Conservation (phyloP, 345 rosid species). For the Rhodomyrtus tomentosa region DNA sequence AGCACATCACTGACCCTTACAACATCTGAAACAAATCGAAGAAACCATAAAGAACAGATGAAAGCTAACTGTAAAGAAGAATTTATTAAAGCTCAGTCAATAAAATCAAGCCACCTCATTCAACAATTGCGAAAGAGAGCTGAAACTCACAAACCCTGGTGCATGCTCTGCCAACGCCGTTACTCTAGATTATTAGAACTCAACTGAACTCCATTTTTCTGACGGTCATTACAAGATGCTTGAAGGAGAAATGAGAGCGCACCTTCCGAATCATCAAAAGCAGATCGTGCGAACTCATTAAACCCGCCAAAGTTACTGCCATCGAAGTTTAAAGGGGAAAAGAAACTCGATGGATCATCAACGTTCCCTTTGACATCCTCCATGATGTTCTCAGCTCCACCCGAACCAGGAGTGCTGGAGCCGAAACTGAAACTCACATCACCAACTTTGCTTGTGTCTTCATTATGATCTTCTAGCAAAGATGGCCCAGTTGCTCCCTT, state of each 20-base stretch:
- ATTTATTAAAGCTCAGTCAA: slow-evolving; percentile 1
- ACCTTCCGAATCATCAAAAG: slow-evolving; percentile 74
- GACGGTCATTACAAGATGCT: slow-evolving; percentile 52
- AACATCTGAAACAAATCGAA: not conserved
- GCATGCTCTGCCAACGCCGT: not conserved
- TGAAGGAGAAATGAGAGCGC: slow-evolving; percentile 62
- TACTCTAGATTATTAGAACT: slow-evolving; percentile 19
- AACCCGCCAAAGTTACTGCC: slow-evolving; percentile 71
- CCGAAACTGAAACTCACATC: slow-evolving; percentile 24
- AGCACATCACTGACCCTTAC: not conserved
- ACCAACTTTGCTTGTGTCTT: slow-evolving; percentile 22
- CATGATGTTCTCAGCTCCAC: slow-evolving; percentile 18
- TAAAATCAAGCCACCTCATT: not conserved
- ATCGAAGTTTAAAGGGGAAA: slow-evolving; percentile 70
- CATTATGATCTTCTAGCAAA: slow-evolving; percentile 25
- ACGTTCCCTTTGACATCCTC: slow-evolving; percentile 47
- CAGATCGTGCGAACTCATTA: slow-evolving; percentile 64
- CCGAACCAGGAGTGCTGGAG: slow-evolving; percentile 12
- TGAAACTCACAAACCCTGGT: not conserved
- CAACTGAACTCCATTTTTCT: slow-evolving; percentile 39
- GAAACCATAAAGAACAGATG: not conserved
- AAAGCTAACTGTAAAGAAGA: not conserved
- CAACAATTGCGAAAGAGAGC: not conserved
- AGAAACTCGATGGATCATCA: slow-evolving; percentile 43
- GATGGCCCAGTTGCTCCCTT: slow-evolving; percentile 30